Evolutionary conservation across 2,329 filamentous ascomycete species (phyloP), one percentile per base, ranked within the genome.

Genomic region (Talaromyces marneffei): DNA sequence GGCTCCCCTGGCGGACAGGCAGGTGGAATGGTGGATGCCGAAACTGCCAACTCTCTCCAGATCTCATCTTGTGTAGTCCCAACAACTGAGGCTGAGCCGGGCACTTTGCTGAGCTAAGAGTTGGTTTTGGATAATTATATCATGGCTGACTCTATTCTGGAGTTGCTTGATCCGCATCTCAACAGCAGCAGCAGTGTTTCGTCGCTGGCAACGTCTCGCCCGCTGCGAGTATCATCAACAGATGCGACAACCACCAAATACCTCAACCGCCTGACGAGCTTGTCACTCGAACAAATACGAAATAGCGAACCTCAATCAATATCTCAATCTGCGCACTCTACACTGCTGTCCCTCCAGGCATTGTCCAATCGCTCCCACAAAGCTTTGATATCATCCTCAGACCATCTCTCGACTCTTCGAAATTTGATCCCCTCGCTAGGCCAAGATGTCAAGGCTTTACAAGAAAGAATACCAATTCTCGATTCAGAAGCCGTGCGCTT

Each of bases 331-430:
- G 88, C 89, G 3, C 91, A 97, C 64, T 89, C 90, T 0, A 84
- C 90, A 42, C 83, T 93, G 14, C 85, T 96, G 42, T 90, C 91
- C 0, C 83, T 97, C 1, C 94, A 99, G 73, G 85, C 86, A 0
- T 85, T 97, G 55, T 93, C 92, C 7, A 96, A 96, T 68, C 89
- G 90, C 67, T 96, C 92, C 0, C 88, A 97, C 75, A 90, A 88
- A 71, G 83, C 87, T 18, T 87, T 97, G 65, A 92, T 97, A 67
- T 82, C 87, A 58, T 94, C 93, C 3, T 87, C 90, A 23, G 84
- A 86, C 67, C 87, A 90, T 68, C 87, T 97, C 69, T 83, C 85
- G n/a, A 86, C 86, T 9, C 82, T 97, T 7, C 81, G 82, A 55
- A 80, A 82, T n/a, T 84, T 87, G 0, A 80, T 99, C n/a, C 90